A percentile compares a stretch with the other conserved stretches of the same genome.
Conservation (phyloP, 2,329 filamentous ascomycete species). For the Endoconidiophora laricicola region DNA sequence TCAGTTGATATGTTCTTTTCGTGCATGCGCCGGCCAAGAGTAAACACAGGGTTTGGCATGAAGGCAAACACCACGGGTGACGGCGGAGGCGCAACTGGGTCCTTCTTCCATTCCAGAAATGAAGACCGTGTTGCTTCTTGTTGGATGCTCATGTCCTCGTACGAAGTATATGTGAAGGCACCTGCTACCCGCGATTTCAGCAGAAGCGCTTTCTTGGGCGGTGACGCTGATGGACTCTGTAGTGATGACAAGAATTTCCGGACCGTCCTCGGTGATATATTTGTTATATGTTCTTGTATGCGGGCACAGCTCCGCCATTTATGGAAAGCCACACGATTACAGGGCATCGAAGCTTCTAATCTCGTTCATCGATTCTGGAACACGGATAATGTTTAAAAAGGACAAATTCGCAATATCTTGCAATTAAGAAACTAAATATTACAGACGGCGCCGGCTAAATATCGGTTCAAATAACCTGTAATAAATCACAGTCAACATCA, state of each 20-base stretch:
- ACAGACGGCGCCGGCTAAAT: not conserved
- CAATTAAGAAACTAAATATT: no score
- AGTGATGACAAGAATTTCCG: not conserved
- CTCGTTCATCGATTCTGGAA: no score
- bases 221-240: not conserved
- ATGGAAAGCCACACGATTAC: no score
- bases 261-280: not conserved
- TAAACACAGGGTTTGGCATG: slow-evolving; percentile 69
- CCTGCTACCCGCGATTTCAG: not conserved
- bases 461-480: not conserved
- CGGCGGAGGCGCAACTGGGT: slow-evolving; percentile 22
- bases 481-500: no score
- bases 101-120: slow-evolving; percentile 22
- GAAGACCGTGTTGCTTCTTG: slow-evolving; percentile 20
- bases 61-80: slow-evolving; percentile 65
- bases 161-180: not conserved
- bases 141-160: not conserved
- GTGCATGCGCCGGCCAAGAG: slow-evolving; percentile 67
- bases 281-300: no score
- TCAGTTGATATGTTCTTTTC: slow-evolving; percentile 26
- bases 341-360: no score
- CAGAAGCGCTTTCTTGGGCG: not conserved
- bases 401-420: no score
- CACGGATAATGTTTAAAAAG: no score
- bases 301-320: no score